These are phyloP conservation scores for Podospora didyma DNA, from an alignment of 495 filamentous ascomycete species.

Conservation along the genomic window DNA sequence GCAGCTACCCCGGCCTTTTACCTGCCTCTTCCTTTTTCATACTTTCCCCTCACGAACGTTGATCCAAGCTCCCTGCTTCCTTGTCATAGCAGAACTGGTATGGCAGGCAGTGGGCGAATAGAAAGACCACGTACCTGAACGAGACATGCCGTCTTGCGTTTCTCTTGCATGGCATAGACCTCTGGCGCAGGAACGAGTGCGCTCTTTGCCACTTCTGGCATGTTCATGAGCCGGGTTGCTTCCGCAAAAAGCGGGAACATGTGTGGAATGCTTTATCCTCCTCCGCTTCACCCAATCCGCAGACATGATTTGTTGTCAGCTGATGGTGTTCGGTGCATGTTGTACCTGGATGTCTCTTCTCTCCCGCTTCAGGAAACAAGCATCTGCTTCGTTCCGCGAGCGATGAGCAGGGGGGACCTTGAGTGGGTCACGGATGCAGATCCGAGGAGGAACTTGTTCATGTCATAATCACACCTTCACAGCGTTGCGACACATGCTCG, in stretches of 20 bases:
- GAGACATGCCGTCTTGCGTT: constrained; percentile 13
- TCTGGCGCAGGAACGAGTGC: constrained; percentile 19
- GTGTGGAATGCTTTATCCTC: not conserved
- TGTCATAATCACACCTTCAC: not conserved
- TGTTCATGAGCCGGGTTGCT: constrained; percentile 15
- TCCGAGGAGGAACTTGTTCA: not conserved
- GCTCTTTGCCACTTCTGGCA: constrained; percentile 18
- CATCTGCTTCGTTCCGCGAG: not conserved
- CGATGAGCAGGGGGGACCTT: not conserved
- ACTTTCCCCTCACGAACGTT: constrained; percentile 5
- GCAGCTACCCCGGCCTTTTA: not conserved
- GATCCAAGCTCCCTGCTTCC: constrained; percentile 11
- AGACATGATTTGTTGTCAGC: not conserved
- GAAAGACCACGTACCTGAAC: constrained; percentile 9
- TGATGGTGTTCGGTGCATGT: not conserved
- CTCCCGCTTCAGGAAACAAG: constrained; percentile 5
- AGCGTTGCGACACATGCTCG: not conserved
- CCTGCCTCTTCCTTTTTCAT: constrained; percentile 6
- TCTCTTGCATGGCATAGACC: constrained; percentile 18
- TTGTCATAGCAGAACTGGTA: constrained; percentile 1
- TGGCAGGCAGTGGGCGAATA: constrained; percentile 9
- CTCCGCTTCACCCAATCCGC: not conserved
- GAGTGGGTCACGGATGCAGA: not conserved
- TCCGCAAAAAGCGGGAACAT: constrained; percentile 11
- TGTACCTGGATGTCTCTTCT: not conserved